Conservation (phyloP, 2,329 filamentous ascomycete genomes). For the Fusarium brachygibbosum region DNA sequence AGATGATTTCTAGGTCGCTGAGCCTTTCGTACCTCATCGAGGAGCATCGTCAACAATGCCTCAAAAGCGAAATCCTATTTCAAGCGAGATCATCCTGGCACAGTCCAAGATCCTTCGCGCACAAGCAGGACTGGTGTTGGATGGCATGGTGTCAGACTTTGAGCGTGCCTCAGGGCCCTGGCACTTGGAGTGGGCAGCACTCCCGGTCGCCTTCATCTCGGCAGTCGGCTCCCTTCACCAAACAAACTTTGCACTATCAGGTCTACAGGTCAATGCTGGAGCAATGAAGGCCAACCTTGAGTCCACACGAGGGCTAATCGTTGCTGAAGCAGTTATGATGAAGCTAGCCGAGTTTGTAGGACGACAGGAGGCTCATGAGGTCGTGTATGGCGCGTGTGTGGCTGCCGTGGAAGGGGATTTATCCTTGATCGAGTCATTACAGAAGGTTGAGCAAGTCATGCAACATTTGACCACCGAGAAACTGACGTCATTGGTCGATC, state of each 20-base stretch:
- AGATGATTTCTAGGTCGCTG: conserved; percentile 63
- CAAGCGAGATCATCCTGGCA: conserved; percentile 68
- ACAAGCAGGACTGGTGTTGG: not conserved
- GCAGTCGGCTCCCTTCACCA: conserved; percentile 66
- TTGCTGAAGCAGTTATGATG: conserved; percentile 72
- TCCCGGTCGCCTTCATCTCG: conserved; percentile 67
- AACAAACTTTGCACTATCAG: conserved; percentile 65
- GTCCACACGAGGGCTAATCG: conserved; percentile 66
- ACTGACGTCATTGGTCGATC: conserved; percentile 23
- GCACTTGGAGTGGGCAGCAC: conserved; percentile 70
- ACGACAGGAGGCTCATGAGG: conserved; percentile 67
- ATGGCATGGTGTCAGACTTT: conserved; percentile 68
- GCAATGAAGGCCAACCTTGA: conserved; percentile 66
- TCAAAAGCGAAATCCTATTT: conserved; percentile 71
- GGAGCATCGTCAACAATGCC: conserved; percentile 70
- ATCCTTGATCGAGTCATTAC: conserved; percentile 19
- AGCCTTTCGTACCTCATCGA: conserved; percentile 65
- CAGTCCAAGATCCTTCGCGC: conserved; percentile 58
- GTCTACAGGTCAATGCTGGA: conserved; percentile 64
- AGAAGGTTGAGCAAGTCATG: conserved; percentile 9
- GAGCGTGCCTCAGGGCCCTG: conserved; percentile 70
- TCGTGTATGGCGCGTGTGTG: conserved; percentile 66
- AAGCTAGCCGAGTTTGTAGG: conserved; percentile 65
- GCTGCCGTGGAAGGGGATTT: conserved; percentile 15
- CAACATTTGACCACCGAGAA: conserved; percentile 8